Evolutionary conservation across 306 rosid species (phyloP).

Genomic region (Carpinus fangiana): DNA sequence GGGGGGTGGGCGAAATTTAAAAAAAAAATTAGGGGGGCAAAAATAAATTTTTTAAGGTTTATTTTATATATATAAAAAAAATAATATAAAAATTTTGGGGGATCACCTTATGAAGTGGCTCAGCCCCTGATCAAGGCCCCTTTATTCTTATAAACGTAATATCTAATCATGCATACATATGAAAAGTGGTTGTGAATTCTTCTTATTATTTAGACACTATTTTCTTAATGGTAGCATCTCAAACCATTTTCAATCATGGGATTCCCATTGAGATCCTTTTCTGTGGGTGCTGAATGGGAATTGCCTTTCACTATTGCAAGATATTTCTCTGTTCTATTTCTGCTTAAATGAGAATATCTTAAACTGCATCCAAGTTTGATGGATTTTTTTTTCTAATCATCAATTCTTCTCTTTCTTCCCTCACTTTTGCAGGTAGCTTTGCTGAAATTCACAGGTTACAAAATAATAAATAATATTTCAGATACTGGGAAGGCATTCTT

Average conservation of each 20-base stretch:
- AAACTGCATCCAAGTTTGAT: background rate
- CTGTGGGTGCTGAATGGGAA: background rate
- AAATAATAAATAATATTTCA: constrained; percentile 81
- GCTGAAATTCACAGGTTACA: constrained; percentile 97
- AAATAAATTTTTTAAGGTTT: no score
- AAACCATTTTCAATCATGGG: background rate
- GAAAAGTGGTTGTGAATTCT: background rate
- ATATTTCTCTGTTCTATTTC: background rate
- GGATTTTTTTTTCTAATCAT: constrained; percentile 13
- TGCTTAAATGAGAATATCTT: background rate
- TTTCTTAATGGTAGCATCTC: background rate
- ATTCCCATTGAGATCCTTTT: background rate
- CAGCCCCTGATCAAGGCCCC: no score
- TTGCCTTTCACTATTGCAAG: background rate
- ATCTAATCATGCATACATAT: background rate
- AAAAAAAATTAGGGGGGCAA: no score
- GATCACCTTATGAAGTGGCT: no score
- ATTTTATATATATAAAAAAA: no score
- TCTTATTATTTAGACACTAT: background rate
- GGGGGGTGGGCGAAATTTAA: no score
- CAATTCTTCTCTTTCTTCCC: constrained; percentile 28
- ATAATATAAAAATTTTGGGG: no score
- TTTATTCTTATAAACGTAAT: background rate
- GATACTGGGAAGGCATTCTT: constrained; percentile 97
- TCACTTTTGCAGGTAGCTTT: constrained; percentile 84